Evolutionary conservation across 371 early-diverging fungal genomes (phyloP), one percentile per base, ranked within the genome.

Genomic region (Circinella minor): DNA sequence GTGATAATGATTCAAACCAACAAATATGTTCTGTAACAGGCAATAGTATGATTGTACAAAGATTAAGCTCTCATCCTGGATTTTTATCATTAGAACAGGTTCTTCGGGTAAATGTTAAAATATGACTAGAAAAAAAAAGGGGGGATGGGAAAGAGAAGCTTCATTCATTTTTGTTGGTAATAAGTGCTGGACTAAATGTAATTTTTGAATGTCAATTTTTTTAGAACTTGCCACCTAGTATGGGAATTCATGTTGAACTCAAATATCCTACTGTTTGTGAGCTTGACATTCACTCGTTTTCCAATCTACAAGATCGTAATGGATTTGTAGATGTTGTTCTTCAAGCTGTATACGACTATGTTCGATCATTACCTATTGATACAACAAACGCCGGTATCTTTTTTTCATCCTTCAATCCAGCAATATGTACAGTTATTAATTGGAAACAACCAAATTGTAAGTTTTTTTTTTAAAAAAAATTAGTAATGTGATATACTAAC

Each of bases 361-460:
- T 80, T 1, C 80, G 82, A 76, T 81, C 77, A 43, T 72, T 80
- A 67, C 67, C 78, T 10, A 62, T 77, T 11, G 74, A 75, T 62
- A 77, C 74, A 1, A 68, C 67, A 27, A 81, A 79, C 46, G 74
- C 79, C 17, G 76, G 76, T 63, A 69, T 84, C 20, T 81, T 98
- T 77, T 96, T 96, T 75, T 91, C 92, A 13, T 94, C 95, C 0
- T 94, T 94, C 81, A 95, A 95, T 76, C 95, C 97, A 15, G 81
- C 88, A 17, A 90, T 96, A 8, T 98, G 98, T 81, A 93, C 93
- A 48, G 92, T 95, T 7, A 79, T 97, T 60, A 98, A 95, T 79
- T 97, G 97, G 98, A 98, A 98, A 79, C 98, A 98, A 74, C 97
- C 98, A 46, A 97, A 97, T 77, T 98, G 89, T 92, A 81, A 79